Percentiles rank a stretch among this genome's conserved stretches.
These are phyloP conservation scores for Choiromyces venosus DNA, from an alignment of 495 filamentous ascomycete species.

Conservation along the genomic window DNA sequence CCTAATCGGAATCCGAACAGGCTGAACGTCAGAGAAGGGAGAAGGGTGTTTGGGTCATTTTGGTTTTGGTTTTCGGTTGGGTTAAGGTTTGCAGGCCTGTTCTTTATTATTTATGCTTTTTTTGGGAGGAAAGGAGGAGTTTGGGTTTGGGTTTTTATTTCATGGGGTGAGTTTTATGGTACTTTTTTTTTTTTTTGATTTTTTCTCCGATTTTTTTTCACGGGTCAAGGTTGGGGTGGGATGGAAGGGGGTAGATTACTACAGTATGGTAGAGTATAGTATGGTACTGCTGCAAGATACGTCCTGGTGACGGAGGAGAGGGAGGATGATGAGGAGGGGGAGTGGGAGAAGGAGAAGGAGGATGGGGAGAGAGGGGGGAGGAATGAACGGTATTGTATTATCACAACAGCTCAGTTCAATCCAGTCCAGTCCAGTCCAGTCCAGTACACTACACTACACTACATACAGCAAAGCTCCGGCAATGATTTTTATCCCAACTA, in stretches of 20 bases:
- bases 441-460: background rate
- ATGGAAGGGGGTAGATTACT: background rate
- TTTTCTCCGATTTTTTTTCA: too few species aligned
- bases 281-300: background rate
- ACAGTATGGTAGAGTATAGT: background rate
- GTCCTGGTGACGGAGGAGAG: background rate
- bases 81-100: background rate
- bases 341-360: background rate
- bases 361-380: background rate
- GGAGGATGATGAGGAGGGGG: too few species aligned
- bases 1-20: background rate
- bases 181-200: background rate
- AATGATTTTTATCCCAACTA: background rate
- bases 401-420: background rate
- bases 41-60: too few species aligned
- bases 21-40: too few species aligned
- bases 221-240: background rate
- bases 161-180: background rate
- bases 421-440: background rate
- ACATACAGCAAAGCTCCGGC: background rate
- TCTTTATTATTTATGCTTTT: background rate
- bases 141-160: background rate
- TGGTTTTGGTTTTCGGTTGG: background rate
- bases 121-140: background rate
- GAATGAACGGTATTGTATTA: conserved; percentile 2